Base-by-base conservation (phyloP, 768 basidiomycete species). In the Tulasnella sp. region DNA sequence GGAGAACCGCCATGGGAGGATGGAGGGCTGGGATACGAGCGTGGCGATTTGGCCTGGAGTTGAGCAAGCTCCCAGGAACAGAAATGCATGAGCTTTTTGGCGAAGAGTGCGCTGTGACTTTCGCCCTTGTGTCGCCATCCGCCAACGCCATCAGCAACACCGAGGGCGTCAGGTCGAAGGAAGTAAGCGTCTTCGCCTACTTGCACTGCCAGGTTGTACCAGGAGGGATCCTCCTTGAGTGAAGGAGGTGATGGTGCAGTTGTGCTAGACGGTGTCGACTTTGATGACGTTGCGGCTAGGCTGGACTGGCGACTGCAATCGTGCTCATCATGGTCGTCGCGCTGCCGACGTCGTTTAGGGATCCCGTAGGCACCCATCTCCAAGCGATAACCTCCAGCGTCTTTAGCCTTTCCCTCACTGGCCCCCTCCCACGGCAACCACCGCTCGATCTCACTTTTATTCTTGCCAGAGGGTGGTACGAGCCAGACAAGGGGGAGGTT, bases 141-240 rank as follows among this genome's bases (percentile, higher is more conserved):
- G 0, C 93, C 93, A 0, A 97, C 93, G 29, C 93, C 93, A 66
- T 97, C 93, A 3, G 92, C 89, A 7, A 98, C 84, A 15, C 93
- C 93, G 74, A 98, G 83, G 5, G 89, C 86, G 65, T 91, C 86
- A 15, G 59, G 77, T 4, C 79, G 72, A 5, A 88, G 70, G 61
- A 89, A 89, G 65, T 91, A 94, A 4, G 91, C 87, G 65, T 97
- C 92, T 67, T 97, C 92, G 37, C 92, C 92, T 9, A 96, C 82
- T 65, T 88, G 84, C 0, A 84, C 81, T 0, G 86, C 76, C 11
- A 84, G 74, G 34, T 67, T 67, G 41, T 74, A 69, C 4, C 48
- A 63, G 62, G 25, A 65, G 63, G 27, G 67, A 23, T 58, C 58
- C 14, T 63, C 15, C 56, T 62, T 34, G n/a, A n/a, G n/a, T n/a